These are phyloP conservation scores for Raffaelea ambrosiae DNA, from an alignment of 2,329 filamentous ascomycete genomes.

Conservation along the genomic window DNA sequence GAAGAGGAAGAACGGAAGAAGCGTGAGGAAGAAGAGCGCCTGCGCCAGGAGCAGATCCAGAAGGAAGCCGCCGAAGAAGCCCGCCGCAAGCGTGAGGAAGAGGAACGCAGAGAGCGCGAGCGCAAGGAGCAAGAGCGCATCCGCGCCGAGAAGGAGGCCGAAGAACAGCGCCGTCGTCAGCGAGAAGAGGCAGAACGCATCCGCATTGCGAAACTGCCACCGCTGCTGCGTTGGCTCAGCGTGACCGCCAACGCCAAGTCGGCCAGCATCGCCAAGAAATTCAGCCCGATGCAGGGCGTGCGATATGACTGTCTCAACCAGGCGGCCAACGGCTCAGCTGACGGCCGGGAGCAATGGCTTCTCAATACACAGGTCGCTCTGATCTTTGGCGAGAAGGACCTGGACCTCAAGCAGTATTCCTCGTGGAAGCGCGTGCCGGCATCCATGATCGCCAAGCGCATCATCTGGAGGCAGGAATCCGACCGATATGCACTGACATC, in stretches of 20 bases:
- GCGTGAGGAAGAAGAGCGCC: slow-evolving; percentile 38
- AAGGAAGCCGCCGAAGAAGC: slow-evolving; percentile 41
- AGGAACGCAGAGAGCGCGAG: slow-evolving; percentile 40
- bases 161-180: slow-evolving; percentile 34
- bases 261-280: slow-evolving; percentile 41
- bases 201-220: slow-evolving; percentile 48
- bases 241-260: slow-evolving; percentile 41
- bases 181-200: slow-evolving; percentile 46
- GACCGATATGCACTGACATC: slow-evolving; percentile 47
- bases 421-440: slow-evolving; percentile 49
- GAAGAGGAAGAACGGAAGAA: slow-evolving; percentile 21
- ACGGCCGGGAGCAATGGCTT: slow-evolving; percentile 58
- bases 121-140: slow-evolving; percentile 25
- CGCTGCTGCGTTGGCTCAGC: slow-evolving; percentile 54
- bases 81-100: slow-evolving; percentile 41
- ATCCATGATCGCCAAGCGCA: slow-evolving; percentile 44
- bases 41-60: slow-evolving; percentile 34
- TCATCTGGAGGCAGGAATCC: slow-evolving; percentile 52
- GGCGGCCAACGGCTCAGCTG: slow-evolving; percentile 40
- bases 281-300: slow-evolving; percentile 49
- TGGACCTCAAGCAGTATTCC: slow-evolving; percentile 50
- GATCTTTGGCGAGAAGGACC: slow-evolving; percentile 56
- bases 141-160: slow-evolving; percentile 32
- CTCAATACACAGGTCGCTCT: slow-evolving; percentile 57
- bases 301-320: slow-evolving; percentile 55